Base-by-base conservation (phyloP, 139 green algal genomes). In the Chlamydomonas sp. region DNA sequence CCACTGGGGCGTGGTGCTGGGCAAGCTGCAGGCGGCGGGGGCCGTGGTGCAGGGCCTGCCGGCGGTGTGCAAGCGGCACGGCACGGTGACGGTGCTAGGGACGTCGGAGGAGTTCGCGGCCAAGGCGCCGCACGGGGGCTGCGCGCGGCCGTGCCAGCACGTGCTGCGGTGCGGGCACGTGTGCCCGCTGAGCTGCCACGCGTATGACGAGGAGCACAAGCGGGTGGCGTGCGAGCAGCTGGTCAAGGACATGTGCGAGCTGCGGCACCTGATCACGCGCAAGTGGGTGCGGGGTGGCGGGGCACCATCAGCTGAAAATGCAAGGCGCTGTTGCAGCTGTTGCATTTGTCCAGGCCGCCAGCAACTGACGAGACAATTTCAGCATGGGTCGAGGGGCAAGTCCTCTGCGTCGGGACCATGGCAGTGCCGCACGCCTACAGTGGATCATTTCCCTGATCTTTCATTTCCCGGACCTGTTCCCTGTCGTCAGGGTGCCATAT, bases 151-250 rank as follows among this genome's bases (percentile, higher is more conserved):
- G 0, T 97, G 94, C 90, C 79, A 83, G 4, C 63, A 80, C 0
- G 69, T 69, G 49, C 86, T 96, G 77, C 85, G 85, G 2, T 97
- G 94, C 83, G 94, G 94, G 31, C 94, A 97, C 85, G 16, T 60
- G 0, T 96, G 94, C 85, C 72, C 73, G 78, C 84, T 91, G 80
- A 69, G 89, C 14, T 95, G 92, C 85, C 92, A 95, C 79, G 64
- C 87, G 5, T 90, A 68, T 79, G 83, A 92, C 63, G 18, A 2
- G 1, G 78, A 66, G 8, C 92, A 95, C 85, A n/a, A 62, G 31
- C 14, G 77, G 7, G 62, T 89, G 67, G 18, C 61, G 66, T 94
- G 91, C 87, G 18, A 72, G 4, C 82, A 92, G 88, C 72, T 91
- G 73, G 89, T 93, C 68, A 18, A 87, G 57, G 85, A 77, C 4